phyloP scores from a whole-genome alignment of 805 yeast genomes.

The Starmerella ratchasimensis region DNA sequence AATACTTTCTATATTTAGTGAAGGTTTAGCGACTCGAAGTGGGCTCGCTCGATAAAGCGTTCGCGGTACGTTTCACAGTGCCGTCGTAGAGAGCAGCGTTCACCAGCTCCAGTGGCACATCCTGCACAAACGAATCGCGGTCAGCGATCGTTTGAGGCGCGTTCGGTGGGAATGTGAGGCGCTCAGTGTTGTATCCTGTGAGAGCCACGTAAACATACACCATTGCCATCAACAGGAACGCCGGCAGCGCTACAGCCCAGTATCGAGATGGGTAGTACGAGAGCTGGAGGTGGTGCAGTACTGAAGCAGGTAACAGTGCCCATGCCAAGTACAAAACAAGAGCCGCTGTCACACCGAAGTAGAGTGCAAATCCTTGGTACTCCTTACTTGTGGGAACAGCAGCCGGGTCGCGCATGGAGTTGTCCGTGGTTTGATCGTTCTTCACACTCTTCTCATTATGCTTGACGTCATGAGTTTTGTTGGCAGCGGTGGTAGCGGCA shows the following conservation, averaged over 20 bases:
- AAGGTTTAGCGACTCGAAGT: no score
- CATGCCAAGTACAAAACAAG: conserved; percentile 50
- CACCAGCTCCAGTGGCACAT: conserved; percentile 45
- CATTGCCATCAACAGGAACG: conserved; percentile 57
- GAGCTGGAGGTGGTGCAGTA: conserved; percentile 37
- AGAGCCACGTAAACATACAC: conserved; percentile 57
- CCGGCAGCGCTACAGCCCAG: conserved; percentile 79
- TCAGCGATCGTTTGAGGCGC: conserved; percentile 58
- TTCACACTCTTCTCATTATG: background rate
- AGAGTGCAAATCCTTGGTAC: conserved; percentile 77
- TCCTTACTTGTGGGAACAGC: conserved; percentile 31
- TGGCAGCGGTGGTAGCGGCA: no score
- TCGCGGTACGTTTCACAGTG: background rate
- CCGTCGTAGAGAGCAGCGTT: conserved; percentile 11
- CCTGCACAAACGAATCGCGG: conserved; percentile 63
- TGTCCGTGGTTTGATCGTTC: no score
- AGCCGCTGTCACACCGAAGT: conserved; percentile 48
- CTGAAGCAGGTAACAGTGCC: conserved; percentile 56
- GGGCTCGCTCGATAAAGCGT: no score
- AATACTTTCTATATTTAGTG: no score
- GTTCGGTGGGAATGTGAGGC: conserved; percentile 45
- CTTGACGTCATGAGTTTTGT: no score
- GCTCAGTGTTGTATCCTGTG: conserved; percentile 63
- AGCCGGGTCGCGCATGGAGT: background rate
- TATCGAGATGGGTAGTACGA: conserved; percentile 75